Percentiles rank a stretch among this genome's conserved stretches.
phyloP scores from a whole-genome alignment of 257 asterid species.

The Scutellaria galericulata region DNA sequence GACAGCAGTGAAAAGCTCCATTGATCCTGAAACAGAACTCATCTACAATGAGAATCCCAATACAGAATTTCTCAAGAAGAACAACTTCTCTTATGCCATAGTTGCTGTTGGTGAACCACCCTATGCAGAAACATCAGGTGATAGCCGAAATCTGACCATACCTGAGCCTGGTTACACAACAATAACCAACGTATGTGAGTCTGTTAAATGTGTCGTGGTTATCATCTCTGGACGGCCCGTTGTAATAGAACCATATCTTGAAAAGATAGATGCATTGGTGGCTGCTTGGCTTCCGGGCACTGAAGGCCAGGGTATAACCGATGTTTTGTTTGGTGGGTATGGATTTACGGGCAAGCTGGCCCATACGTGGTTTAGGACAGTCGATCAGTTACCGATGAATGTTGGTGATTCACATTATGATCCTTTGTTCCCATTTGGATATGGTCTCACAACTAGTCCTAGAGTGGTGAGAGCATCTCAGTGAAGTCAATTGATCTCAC shows the following conservation, averaged over 20 bases:
- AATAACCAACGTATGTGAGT: conserved; percentile 48
- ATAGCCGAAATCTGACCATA: conserved; percentile 51
- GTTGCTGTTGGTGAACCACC: conserved; percentile 68
- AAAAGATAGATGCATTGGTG: conserved; percentile 53
- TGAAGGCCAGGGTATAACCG: conserved; percentile 64
- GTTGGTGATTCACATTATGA: conserved; percentile 60
- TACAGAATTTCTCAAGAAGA: conserved; percentile 39
- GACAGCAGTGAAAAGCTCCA: conserved; percentile 44
- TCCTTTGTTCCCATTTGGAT: conserved; percentile 64
- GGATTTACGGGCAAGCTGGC: conserved; percentile 63
- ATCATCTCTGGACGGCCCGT: conserved; percentile 62
- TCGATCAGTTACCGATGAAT: conserved; percentile 69
- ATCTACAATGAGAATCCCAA: conserved; percentile 49
- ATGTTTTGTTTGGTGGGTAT: conserved; percentile 58
- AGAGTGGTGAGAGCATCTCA: conserved; percentile 32
- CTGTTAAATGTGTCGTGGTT: conserved; percentile 53
- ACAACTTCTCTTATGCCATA: conserved; percentile 57
- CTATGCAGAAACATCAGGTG: conserved; percentile 56
- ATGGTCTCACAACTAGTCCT: conserved; percentile 51
- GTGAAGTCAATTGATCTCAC: conserved; percentile 18
- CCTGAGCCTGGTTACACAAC: conserved; percentile 47
- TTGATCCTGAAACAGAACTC: conserved; percentile 51
- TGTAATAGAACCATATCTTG: conserved; percentile 56
- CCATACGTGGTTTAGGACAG: conserved; percentile 61
- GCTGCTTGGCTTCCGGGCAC: conserved; percentile 78